A percentile compares a stretch with the other conserved stretches of the same genome.
These are phyloP conservation scores for Meira nashicola DNA, from an alignment of 1,284 basidiomycete genomes.

Conservation along the genomic window DNA sequence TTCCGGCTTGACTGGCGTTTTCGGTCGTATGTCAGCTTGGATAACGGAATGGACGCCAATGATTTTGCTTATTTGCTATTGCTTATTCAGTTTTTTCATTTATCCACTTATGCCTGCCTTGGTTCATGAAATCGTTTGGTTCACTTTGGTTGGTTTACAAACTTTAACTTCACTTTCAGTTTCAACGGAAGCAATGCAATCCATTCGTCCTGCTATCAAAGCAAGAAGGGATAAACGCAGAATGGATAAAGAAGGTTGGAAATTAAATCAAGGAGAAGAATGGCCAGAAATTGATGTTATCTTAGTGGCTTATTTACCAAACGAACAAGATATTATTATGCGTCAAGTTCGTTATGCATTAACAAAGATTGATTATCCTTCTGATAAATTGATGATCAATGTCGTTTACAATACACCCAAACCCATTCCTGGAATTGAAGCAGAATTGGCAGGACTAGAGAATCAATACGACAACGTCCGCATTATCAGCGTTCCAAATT, in stretches of 20 bases:
- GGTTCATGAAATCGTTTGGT: conserved; percentile 35
- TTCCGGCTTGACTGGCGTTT: no score
- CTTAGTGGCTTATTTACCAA: conserved; percentile 43
- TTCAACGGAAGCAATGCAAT: conserved; percentile 37
- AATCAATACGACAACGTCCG: conserved; percentile 24
- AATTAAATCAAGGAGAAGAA: conserved; percentile 13
- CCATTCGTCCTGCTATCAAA: conserved; percentile 32
- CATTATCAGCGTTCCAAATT: conserved; percentile 41
- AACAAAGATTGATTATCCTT: conserved; percentile 40
- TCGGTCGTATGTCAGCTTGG: conserved; percentile 25
- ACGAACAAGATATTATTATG: conserved; percentile 45
- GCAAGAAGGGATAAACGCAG: conserved; percentile 30
- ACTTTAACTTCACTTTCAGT: conserved; percentile 36
- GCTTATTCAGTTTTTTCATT: conserved; percentile 29
- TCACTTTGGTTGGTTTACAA: conserved; percentile 28
- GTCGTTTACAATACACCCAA: conserved; percentile 44
- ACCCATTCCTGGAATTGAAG: conserved; percentile 37
- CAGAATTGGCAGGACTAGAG: conserved; percentile 28
- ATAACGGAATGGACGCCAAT: conserved; percentile 34
- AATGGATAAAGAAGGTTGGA: conserved; percentile 25
- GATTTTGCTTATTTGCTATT: conserved; percentile 26
- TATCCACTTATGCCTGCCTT: conserved; percentile 33
- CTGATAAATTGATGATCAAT: conserved; percentile 36
- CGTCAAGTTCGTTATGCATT: conserved; percentile 37
- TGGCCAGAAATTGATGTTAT: conserved; percentile 42